Evolutionary conservation across 495 filamentous ascomycete species (phyloP), one percentile per base, ranked within the genome.

Genomic region (Neurospora discreta): DNA sequence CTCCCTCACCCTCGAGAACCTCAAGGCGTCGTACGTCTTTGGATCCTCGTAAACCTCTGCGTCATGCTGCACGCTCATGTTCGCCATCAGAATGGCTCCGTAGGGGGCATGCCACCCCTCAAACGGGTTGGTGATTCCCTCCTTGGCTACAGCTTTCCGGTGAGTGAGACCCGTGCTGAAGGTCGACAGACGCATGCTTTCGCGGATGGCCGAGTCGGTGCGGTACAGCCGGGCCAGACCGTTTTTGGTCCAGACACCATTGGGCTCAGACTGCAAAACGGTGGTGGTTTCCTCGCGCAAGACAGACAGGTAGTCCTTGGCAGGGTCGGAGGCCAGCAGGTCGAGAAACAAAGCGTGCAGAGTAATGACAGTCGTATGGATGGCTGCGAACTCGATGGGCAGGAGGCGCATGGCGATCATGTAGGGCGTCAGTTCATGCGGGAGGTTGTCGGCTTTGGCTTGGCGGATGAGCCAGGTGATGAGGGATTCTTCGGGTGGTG

Each of bases 301-400:
- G 38, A 74, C 58, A 9, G 78, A 77, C 10, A 84, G 68, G 33
- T 75, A 79, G 20, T 68, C 7, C 16, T 72, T 68, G 3, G 71
- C 3, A 0, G 80, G 78, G 39, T 81, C 82, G 0, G 82, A 78
- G 5, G 77, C 74, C 38, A 86, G 65, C 2, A 86, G 75, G 43
- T 86, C 84, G 23, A 85, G 78, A 5, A 85, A 30, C 23, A 84
- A 76, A 69, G 79, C 80, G 41, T 81, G 81, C 15, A 80, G 77
- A 1, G 80, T 80, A n/a, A 86, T 74, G 52, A 78, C 80, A 16
- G 84, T 85, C 11, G 84, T 85, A 75, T 86, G 83, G 41, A 86
- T 84, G 3, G 81, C 78, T 3, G 80, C 84, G 67, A 86, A 85
- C 73, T 85, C 81, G 11, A 84, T 70, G 0, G 79, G 77, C 10